Evolutionary conservation across 495 filamentous ascomycete species (phyloP).

Genomic region (Penicillium desertorum): DNA sequence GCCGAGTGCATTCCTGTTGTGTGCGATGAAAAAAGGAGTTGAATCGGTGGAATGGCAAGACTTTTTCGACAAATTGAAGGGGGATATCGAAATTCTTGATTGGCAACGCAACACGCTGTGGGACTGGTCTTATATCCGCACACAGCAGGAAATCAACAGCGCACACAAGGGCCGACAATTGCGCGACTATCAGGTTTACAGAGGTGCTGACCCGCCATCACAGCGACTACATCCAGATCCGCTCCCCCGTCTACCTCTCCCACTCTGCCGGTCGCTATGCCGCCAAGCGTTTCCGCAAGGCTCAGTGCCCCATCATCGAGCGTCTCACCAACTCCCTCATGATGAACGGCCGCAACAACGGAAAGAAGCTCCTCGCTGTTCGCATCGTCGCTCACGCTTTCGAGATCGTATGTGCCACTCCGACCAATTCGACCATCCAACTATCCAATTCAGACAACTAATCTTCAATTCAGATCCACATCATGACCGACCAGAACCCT

Average conservation of each 20-base stretch:
- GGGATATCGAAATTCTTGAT: conserved; percentile 9
- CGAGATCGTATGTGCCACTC: conserved; percentile 79
- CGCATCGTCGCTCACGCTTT: conserved; percentile 98
- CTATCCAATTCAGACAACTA: conserved; percentile 8
- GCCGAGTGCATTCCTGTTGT: conserved; percentile 21
- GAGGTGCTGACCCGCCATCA: conserved; percentile 20
- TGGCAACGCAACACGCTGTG: not conserved
- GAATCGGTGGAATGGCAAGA: conserved; percentile 11
- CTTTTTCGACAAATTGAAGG: conserved; percentile 9
- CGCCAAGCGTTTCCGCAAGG: conserved; percentile 99
- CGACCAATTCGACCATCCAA: conserved; percentile 4
- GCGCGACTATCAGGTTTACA: conserved; percentile 10
- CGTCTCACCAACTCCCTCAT: conserved; percentile 99
- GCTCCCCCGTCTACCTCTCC: conserved; percentile 94
- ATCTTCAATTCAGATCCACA: conserved; percentile 72
- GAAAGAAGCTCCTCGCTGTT: conserved; percentile 99
- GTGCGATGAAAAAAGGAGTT: conserved; percentile 13
- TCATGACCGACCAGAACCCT: conserved; percentile 99
- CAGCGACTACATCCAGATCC: conserved; percentile 99
- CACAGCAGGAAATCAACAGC: conserved; percentile 9
- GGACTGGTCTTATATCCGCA: conserved; percentile 3
- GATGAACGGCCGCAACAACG: conserved; percentile 99
- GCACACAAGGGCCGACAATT: conserved; percentile 1
- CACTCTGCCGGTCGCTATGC: conserved; percentile 99
- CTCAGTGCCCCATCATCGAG: conserved; percentile 99